A percentile compares a stretch with the other conserved stretches of the same genome.
Conservation (phyloP, 2,329 filamentous ascomycete species). For the Calonectria pauciramosa region DNA sequence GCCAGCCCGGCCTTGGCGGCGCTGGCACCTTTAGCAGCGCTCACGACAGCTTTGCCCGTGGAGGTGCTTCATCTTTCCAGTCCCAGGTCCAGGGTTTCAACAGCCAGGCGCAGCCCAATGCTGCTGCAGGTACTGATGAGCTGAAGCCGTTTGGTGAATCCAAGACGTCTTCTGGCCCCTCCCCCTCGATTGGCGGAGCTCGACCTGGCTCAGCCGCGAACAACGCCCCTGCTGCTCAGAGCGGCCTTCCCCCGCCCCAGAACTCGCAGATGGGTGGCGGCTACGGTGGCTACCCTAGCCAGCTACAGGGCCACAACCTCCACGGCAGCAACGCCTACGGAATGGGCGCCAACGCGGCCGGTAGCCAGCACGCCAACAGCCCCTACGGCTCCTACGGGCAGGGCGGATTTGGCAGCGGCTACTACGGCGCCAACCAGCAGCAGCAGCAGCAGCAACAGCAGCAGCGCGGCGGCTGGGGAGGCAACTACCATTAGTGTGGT, state of each 20-base stretch:
- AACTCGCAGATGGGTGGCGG: slow-evolving; percentile 67
- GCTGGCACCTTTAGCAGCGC: slow-evolving; percentile 64
- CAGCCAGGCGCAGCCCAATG: slow-evolving; percentile 62
- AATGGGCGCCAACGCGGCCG: slow-evolving; percentile 64
- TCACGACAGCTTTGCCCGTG: slow-evolving; percentile 68
- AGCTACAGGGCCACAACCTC: slow-evolving; percentile 66
- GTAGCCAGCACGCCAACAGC: slow-evolving; percentile 66
- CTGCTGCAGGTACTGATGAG: slow-evolving; percentile 62
- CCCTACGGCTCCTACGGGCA: slow-evolving; percentile 68
- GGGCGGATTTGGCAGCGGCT: slow-evolving; percentile 62
- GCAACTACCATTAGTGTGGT: slow-evolving; percentile 68
- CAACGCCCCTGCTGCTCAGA: slow-evolving; percentile 62
- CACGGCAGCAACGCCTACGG: slow-evolving; percentile 70
- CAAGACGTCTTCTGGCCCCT: slow-evolving; percentile 68
- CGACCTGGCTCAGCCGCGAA: slow-evolving; percentile 72
- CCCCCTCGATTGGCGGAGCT: slow-evolving; percentile 67
- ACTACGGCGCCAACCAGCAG: slow-evolving; percentile 59
- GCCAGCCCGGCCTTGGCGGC: slow-evolving; percentile 64
- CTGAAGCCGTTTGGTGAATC: slow-evolving; percentile 71
- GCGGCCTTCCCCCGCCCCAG: slow-evolving; percentile 69
- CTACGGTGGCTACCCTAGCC: slow-evolving; percentile 69
- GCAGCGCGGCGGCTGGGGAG: slow-evolving; percentile 70
- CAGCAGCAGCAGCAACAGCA: slow-evolving; percentile 58
- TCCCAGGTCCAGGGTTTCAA: slow-evolving; percentile 69
- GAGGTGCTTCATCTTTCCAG: slow-evolving; percentile 65